A percentile compares a stretch with the other conserved stretches of the same genome.
Conservation (phyloP, 1,139 yeast species). For the Hemisphaericaspora subhashii region DNA sequence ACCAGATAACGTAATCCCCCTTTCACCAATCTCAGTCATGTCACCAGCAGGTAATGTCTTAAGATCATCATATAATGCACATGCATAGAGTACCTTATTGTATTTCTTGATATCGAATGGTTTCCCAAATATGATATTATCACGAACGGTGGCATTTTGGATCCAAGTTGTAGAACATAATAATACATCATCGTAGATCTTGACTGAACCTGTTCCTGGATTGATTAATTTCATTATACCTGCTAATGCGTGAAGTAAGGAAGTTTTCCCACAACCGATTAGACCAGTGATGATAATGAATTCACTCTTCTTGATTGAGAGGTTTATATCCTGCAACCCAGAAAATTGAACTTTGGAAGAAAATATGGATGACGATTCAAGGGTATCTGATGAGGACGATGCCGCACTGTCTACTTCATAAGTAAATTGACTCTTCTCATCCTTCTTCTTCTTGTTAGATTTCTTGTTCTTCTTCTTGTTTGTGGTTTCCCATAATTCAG, state of each 20-base stretch:
- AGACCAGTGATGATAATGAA: slow-evolving; percentile 42
- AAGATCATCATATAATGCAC: slow-evolving; percentile 43
- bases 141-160: slow-evolving; percentile 46
- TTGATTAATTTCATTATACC: slow-evolving; percentile 37
- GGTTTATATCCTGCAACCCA: slow-evolving; percentile 33
- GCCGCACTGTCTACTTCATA: slow-evolving; percentile 12
- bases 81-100: slow-evolving; percentile 31
- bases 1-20: slow-evolving; percentile 44
- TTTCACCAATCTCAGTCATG: slow-evolving; percentile 43
- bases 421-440: slow-evolving; percentile 11
- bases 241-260: slow-evolving; percentile 37
- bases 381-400: slow-evolving; percentile 12
- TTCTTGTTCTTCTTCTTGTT: slow-evolving; percentile 19
- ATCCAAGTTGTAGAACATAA: slow-evolving; percentile 45
- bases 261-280: slow-evolving; percentile 44
- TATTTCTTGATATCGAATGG: slow-evolving; percentile 31
- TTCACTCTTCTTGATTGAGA: slow-evolving; percentile 29
- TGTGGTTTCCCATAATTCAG: slow-evolving; percentile 27
- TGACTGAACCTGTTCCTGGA: slow-evolving; percentile 25
- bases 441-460: slow-evolving; percentile 11
- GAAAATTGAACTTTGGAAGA: slow-evolving; percentile 22
- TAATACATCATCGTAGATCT: slow-evolving; percentile 28
- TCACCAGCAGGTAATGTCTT: slow-evolving; percentile 35
- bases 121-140: slow-evolving; percentile 41
- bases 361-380: slow-evolving; percentile 11